Evolutionary conservation across 441 rosid genomes (phyloP).

Genomic region (Adansonia rubrostipa): DNA sequence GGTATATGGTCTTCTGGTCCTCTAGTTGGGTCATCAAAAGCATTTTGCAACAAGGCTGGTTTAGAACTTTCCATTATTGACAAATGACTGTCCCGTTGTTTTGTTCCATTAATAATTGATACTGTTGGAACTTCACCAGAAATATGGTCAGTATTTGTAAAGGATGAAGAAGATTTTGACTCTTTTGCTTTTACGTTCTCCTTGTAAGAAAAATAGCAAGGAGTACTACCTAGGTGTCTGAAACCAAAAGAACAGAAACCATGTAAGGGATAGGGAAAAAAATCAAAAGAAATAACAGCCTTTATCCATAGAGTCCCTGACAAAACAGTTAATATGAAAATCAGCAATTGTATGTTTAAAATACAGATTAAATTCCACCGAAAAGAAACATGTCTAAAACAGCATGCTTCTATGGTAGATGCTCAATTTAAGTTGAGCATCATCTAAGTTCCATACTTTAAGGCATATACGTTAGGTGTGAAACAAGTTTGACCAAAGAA

Average conservation of each 20-base stretch:
- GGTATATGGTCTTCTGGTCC: constrained; percentile 31
- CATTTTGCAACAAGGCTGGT: constrained; percentile 30
- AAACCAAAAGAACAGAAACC: constrained; percentile 27
- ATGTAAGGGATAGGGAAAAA: background rate
- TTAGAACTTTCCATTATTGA: constrained; percentile 37
- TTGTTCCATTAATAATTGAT: constrained; percentile 39
- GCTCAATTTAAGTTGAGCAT: background rate
- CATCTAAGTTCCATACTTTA: background rate
- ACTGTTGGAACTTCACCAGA: constrained; percentile 28
- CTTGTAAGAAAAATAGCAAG: constrained; percentile 39
- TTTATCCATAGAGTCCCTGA: background rate
- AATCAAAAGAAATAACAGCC: background rate
- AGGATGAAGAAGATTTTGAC: constrained; percentile 35
- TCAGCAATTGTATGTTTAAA: background rate
- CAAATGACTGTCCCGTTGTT: constrained; percentile 32
- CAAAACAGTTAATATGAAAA: background rate
- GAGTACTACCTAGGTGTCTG: constrained; percentile 34
- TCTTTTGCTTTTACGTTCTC: constrained; percentile 52
- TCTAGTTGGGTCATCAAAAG: constrained; percentile 20
- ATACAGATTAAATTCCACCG: constrained; percentile 3
- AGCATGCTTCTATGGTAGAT: constrained; percentile 7
- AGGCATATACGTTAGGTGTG: background rate
- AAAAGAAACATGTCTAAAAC: background rate
- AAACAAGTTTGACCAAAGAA: constrained; percentile 14
- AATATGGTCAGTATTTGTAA: constrained; percentile 26